Conservation (phyloP, 192 early-diverging fungal genomes). For the Glomus cerebriforme region DNA sequence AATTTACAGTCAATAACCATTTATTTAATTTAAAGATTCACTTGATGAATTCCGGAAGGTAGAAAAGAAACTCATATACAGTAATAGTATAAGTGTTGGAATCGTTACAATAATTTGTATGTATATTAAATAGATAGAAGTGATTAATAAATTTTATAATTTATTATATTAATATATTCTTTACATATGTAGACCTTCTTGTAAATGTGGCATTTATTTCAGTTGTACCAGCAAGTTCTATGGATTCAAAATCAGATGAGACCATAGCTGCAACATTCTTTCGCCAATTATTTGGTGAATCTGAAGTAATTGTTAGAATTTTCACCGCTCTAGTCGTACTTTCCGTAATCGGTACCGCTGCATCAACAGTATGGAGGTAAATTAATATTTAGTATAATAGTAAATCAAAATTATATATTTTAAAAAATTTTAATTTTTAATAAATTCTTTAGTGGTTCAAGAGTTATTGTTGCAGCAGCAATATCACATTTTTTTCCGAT, state of each 20-base stretch:
- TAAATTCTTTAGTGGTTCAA: too few relatives aligned
- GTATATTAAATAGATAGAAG: too few relatives aligned
- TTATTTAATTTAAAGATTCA: neutral
- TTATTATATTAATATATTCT: too few relatives aligned
- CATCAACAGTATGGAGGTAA: neutral
- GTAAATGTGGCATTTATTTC: neutral
- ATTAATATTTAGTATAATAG: too few relatives aligned
- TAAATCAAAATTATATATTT: too few relatives aligned
- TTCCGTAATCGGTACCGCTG: neutral
- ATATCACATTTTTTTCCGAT: neutral
- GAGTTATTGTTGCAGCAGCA: constrained; percentile 1
- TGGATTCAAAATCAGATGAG: neutral
- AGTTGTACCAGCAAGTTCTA: neutral
- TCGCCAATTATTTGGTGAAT: neutral
- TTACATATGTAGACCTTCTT: neutral
- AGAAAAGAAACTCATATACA: neutral
- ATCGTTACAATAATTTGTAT: neutral
- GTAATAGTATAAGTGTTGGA: neutral
- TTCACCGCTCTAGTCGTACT: neutral
- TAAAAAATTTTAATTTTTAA: too few relatives aligned
- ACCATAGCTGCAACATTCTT: neutral
- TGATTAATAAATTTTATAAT: too few relatives aligned
- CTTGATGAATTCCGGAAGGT: neutral
- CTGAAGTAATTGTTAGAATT: neutral
- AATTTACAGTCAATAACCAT: neutral